Base-by-base conservation (phyloP, 2,329 filamentous ascomycete species). In the Pseudogymnoascus sp. region DNA sequence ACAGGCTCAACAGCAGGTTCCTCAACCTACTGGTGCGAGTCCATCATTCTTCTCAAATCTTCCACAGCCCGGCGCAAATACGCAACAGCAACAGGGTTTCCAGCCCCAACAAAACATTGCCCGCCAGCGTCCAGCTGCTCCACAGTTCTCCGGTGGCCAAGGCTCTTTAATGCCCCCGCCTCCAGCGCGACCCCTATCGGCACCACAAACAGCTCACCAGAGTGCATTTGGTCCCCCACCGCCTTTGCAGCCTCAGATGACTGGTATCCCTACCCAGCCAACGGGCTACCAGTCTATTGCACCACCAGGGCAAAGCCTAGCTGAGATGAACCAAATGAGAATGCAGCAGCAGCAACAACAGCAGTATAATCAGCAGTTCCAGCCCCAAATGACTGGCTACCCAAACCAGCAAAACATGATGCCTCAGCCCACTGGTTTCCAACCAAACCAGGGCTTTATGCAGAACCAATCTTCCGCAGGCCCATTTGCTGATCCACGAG, bases 161-260 rank as follows among this genome's bases (percentile, higher is more conserved):
- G 78, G 83, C 39, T 84, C 85, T 15, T 79, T 96, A 38, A 84
- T 92, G 65, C 83, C 88, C 58, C 91, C 92, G 6, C 91, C 84
- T 27, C 91, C 92, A 9, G 84, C 86, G 60, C 84, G 94, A 64
- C 89, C 94, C 6, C 81, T 94, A 10, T 97, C 93, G 41, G 93
- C 94, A 39, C 93, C 94, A 27, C 89, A 91, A 72, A 89, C 91
- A 61, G 88, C 84, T 59, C 88, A 89, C 71, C 85, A 86, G 51
- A 92, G 82, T 73, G 82, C 80, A 4, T 94, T 95, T 73, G 83
- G 83, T 6, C 84, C 88, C 15, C 35, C 58, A 15, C 85, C 90
- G 59, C 86, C 90, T 13, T 76, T 97, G 67, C 88, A 92, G 72
- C 86, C 91, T 60, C 93, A 97, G 72, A 84, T 92, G 74, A 97